Evolutionary conservation across 2,329 filamentous ascomycete genomes (phyloP).

Genomic region (Colletotrichum sp.): DNA sequence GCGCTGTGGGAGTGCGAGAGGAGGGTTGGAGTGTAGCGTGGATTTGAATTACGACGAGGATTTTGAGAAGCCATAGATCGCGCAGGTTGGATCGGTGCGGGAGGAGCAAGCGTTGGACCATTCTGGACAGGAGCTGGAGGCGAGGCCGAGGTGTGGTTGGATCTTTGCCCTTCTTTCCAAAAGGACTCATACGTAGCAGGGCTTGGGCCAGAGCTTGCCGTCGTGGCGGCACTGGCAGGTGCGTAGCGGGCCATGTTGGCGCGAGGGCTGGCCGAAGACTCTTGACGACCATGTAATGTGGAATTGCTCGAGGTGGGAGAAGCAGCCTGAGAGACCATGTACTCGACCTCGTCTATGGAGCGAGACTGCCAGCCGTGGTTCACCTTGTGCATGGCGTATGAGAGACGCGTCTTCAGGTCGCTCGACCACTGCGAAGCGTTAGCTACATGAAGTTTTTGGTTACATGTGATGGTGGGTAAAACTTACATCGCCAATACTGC

Average conservation of each 20-base stretch:
- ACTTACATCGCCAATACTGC: slow-evolving; percentile 79
- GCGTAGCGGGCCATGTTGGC: slow-evolving; percentile 1
- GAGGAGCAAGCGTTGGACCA: slow-evolving; percentile 53
- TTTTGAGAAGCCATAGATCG: slow-evolving; percentile 40
- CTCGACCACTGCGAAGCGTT: slow-evolving; percentile 66
- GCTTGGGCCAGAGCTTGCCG: slow-evolving; percentile 29
- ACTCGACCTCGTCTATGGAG: slow-evolving; percentile 79
- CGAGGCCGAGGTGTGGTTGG: slow-evolving; percentile 30
- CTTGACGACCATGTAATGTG: slow-evolving; percentile 56
- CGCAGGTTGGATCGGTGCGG: slow-evolving; percentile 59
- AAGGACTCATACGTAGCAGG: slow-evolving; percentile 44
- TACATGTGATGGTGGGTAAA: background rate
- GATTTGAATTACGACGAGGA: slow-evolving; percentile 56
- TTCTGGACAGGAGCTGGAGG: slow-evolving; percentile 40
- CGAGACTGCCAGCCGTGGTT: slow-evolving; percentile 87
- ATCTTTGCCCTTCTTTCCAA: slow-evolving; percentile 42
- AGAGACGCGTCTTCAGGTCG: slow-evolving; percentile 82
- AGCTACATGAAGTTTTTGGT: background rate
- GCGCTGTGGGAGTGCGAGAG: slow-evolving; percentile 54
- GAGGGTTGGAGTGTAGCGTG: slow-evolving; percentile 53
- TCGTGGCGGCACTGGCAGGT: slow-evolving; percentile 17
- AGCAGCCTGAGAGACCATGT: slow-evolving; percentile 70
- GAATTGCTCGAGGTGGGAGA: slow-evolving; percentile 68
- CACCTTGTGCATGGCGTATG: slow-evolving; percentile 94
- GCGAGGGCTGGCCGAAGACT: slow-evolving; percentile 60